Percentiles rank a stretch among this genome's conserved stretches.
These are phyloP conservation scores for Pseudonitzschia multiseries DNA, from an alignment of 108 stramenopile genomes.

Conservation along the genomic window DNA sequence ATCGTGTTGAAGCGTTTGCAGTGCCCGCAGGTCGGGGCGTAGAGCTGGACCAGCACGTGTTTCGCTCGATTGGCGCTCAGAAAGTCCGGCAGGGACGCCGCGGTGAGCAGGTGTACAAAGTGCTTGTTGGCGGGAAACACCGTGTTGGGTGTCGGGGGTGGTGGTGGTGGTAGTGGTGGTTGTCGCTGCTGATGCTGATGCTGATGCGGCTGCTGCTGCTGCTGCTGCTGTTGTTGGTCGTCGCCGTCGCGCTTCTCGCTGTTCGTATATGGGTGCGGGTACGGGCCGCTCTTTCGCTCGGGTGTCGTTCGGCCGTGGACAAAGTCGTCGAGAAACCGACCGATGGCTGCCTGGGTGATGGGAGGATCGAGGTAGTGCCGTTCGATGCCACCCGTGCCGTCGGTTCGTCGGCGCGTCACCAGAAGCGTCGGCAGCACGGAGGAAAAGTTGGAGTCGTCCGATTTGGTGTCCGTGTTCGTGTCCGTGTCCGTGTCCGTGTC, in stretches of 20 bases:
- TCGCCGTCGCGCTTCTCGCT: background rate
- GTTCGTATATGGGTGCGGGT: too few relatives aligned
- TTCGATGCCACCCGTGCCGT: constrained; percentile 12
- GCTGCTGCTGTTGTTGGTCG: too few relatives aligned
- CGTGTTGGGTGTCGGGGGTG: too few relatives aligned
- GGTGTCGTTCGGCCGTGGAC: constrained; percentile 28
- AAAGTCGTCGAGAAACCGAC: constrained; percentile 41
- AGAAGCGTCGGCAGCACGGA: constrained; percentile 49
- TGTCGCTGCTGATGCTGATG: too few relatives aligned
- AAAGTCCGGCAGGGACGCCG: constrained; percentile 38
- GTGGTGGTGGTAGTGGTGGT: too few relatives aligned
- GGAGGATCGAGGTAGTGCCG: constrained; percentile 46
- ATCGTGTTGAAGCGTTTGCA: constrained; percentile 73
- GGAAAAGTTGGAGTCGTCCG: constrained; percentile 5
- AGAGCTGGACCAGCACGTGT: constrained; percentile 57
- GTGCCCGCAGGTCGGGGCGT: constrained; percentile 71
- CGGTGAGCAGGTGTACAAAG: constrained; percentile 44
- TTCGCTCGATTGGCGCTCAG: constrained; percentile 15
- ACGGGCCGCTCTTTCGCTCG: constrained; percentile 11
- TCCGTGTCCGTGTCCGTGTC: background rate
- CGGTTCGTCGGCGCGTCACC: constrained; percentile 49
- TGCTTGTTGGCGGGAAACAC: constrained; percentile 10
- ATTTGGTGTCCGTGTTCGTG: background rate
- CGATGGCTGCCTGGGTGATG: constrained; percentile 21
- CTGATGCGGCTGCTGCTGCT: too few relatives aligned